Percentiles rank a stretch among this genome's conserved stretches.
Evolutionary conservation across 352 stramenopile genomes (phyloP).

Genomic region (Blastocystis sp.): DNA sequence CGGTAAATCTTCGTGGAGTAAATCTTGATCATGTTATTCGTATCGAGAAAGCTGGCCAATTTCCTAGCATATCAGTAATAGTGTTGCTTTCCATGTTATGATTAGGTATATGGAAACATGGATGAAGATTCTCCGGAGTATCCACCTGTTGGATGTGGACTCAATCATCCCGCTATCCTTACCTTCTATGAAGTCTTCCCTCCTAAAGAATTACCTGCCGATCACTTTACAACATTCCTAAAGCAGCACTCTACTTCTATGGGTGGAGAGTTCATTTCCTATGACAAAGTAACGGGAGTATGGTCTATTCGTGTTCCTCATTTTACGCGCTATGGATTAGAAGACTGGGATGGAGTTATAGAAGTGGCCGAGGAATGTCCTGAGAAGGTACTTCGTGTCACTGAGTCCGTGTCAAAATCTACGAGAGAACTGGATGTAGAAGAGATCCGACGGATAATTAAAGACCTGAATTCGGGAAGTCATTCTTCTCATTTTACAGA

Average conservation of each 20-base stretch:
- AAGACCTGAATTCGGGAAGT: neutral
- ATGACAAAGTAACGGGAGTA: neutral
- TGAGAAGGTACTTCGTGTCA: neutral
- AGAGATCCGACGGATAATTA: neutral
- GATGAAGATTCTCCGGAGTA: neutral
- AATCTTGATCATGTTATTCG: neutral
- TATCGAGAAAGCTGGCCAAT: neutral
- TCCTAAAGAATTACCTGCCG: neutral
- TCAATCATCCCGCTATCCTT: constrained; percentile 14
- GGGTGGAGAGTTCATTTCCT: neutral
- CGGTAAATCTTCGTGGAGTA: constrained; percentile 13
- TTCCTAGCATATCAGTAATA: neutral
- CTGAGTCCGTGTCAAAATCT: neutral
- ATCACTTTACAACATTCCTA: neutral
- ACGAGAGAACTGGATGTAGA: neutral
- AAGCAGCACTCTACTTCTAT: neutral
- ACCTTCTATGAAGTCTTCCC: constrained; percentile 21
- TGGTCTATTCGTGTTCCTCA: constrained; percentile 7
- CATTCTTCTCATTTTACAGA: neutral
- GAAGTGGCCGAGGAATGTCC: neutral
- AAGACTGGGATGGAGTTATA: neutral
- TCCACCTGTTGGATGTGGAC: neutral
- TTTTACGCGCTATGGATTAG: constrained; percentile 40
- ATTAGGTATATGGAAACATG: constrained; percentile 9
- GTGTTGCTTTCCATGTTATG: neutral